Conservation (phyloP, 2,329 filamentous ascomycete species). For the Verticillium tricorpus region DNA sequence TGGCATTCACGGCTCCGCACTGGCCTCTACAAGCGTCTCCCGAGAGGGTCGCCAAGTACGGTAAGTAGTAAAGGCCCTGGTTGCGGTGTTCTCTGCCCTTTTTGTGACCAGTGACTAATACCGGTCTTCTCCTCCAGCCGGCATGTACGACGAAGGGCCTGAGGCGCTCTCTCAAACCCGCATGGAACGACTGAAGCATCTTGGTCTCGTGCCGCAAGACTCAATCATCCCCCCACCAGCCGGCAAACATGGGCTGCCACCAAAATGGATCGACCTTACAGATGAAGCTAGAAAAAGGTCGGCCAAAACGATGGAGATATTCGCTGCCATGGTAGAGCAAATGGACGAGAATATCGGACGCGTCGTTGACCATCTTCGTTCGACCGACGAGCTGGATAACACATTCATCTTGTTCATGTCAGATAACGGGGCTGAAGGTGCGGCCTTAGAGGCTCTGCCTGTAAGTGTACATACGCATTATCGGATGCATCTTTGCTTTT, state of each 20-base stretch:
- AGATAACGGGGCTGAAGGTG: conserved; percentile 37
- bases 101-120: no score
- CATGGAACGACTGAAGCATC: conserved; percentile 36
- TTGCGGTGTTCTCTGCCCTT: no score
- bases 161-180: conserved; percentile 25
- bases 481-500: no score
- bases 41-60: conserved; percentile 40
- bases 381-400: conserved; percentile 46
- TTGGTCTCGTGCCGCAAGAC: conserved; percentile 30
- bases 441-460: conserved; percentile 7
- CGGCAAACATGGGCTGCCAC: conserved; percentile 8
- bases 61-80: conserved; percentile 3
- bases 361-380: conserved; percentile 43
- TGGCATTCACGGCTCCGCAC: conserved; percentile 45
- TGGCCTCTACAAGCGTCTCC: conserved; percentile 48
- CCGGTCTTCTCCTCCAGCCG: conserved; percentile 10
- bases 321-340: conserved; percentile 52
- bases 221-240: background rate
- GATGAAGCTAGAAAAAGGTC: conserved; percentile 15
- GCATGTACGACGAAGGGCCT: conserved; percentile 36
- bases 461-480: background rate
- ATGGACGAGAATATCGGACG: conserved; percentile 50
- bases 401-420: conserved; percentile 52
- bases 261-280: background rate
- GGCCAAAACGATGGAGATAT: conserved; percentile 36